phyloP scores from a whole-genome alignment of 2,329 filamentous ascomycete genomes.

The Trichoderma afroharzianum region DNA sequence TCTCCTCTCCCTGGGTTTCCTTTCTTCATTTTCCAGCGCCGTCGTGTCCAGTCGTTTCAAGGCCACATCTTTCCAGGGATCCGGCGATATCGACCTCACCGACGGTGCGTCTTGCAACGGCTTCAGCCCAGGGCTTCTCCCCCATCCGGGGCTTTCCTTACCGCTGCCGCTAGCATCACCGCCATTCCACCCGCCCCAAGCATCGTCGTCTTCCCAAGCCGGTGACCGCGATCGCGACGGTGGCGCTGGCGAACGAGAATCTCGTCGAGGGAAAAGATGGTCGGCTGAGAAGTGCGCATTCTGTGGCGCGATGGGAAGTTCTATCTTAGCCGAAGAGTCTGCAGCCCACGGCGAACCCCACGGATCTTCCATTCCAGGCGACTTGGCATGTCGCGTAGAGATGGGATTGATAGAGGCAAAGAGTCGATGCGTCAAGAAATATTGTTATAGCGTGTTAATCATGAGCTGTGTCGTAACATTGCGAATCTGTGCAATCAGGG shows the following conservation, averaged over 20 bases:
- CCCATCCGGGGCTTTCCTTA: constrained; percentile 30
- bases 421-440: neutral
- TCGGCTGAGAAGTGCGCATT: constrained; percentile 31
- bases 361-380: constrained; percentile 56
- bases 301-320: constrained; percentile 33
- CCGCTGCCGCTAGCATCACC: constrained; percentile 20
- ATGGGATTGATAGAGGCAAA: neutral
- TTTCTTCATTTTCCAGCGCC: constrained; percentile 18
- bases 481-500: neutral
- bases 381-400: constrained; percentile 31
- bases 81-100: constrained; percentile 28
- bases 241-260: constrained; percentile 22
- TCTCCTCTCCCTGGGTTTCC: constrained; percentile 11
- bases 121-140: constrained; percentile 31
- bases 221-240: constrained; percentile 22
- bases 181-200: constrained; percentile 38
- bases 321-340: constrained; percentile 35
- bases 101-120: constrained; percentile 26
- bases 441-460: neutral
- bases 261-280: constrained; percentile 22
- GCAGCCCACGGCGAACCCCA: constrained; percentile 60
- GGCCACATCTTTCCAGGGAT: constrained; percentile 24
- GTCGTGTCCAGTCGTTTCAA: constrained; percentile 26
- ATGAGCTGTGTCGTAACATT: neutral
- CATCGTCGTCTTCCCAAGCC: constrained; percentile 33